phyloP scores from a whole-genome alignment of 139 green algal species.

The Chlamydomonas eustigma region DNA sequence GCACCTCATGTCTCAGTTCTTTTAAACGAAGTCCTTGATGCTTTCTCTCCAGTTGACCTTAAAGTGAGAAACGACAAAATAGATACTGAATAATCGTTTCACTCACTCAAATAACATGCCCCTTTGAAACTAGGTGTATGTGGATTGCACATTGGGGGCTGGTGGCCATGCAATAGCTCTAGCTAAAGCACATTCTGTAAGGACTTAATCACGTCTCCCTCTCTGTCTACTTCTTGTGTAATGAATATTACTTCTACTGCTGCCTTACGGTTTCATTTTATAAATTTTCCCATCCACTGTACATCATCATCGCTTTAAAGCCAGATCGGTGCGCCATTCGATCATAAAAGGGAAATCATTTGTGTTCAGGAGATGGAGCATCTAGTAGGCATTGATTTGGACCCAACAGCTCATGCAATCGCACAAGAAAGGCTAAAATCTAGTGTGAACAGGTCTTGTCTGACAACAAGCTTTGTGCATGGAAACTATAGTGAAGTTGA shows the following conservation, averaged over 20 bases:
- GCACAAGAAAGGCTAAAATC: slow-evolving; percentile 53
- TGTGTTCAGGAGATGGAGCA: slow-evolving; percentile 56
- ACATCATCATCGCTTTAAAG: background rate
- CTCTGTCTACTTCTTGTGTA: too few relatives aligned
- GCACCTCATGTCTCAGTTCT: slow-evolving; percentile 54
- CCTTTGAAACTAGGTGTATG: slow-evolving; percentile 38
- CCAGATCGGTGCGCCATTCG: background rate
- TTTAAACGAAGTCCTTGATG: slow-evolving; percentile 53
- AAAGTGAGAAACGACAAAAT: slow-evolving; percentile 16
- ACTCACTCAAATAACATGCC: background rate
- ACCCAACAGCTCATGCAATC: slow-evolving; percentile 69
- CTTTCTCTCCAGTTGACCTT: slow-evolving; percentile 39
- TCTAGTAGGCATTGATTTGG: slow-evolving; percentile 82
- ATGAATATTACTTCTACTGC: too few relatives aligned
- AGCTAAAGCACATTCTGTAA: slow-evolving; percentile 58
- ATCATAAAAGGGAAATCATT: background rate
- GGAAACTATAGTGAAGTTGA: slow-evolving; percentile 56
- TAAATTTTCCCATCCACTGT: background rate
- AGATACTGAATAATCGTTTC: background rate
- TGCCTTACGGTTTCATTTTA: background rate
- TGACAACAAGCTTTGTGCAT: slow-evolving; percentile 22
- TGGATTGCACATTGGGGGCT: slow-evolving; percentile 88
- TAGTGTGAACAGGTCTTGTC: background rate
- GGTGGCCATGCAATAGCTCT: slow-evolving; percentile 75
- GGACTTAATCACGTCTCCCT: background rate